These are phyloP conservation scores for Xylariaceae sp. DNA, from an alignment of 2,329 filamentous ascomycete species.

Conservation along the genomic window DNA sequence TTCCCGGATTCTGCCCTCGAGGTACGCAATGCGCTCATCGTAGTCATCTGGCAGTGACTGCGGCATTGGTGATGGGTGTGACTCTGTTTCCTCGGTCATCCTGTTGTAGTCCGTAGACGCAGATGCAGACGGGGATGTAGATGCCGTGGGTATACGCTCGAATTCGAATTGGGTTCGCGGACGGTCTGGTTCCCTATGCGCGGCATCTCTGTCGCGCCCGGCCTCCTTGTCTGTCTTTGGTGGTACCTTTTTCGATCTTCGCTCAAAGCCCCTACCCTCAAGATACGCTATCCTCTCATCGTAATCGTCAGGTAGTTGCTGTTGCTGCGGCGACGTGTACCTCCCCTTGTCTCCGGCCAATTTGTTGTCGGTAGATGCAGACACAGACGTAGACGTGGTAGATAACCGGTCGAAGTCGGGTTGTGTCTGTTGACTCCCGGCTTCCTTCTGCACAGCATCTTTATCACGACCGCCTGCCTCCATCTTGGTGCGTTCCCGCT, in stretches of 20 bases:
- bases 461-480: slow-evolving; percentile 7
- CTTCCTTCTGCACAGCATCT: neutral
- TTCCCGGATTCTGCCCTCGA: slow-evolving; percentile 39
- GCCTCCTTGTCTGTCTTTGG: slow-evolving; percentile 34
- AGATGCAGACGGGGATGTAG: neutral
- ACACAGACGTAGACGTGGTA: neutral
- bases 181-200: neutral
- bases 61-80: slow-evolving; percentile 27
- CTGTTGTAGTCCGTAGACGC: slow-evolving; percentile 16
- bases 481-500: slow-evolving; percentile 32
- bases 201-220: neutral
- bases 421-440: neutral
- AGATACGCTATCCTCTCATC: neutral
- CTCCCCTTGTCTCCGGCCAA: slow-evolving; percentile 36
- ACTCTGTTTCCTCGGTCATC: slow-evolving; percentile 37
- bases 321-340: slow-evolving; percentile 26
- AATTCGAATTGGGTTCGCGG: neutral
- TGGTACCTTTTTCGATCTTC: slow-evolving; percentile 1
- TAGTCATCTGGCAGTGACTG: slow-evolving; percentile 25
- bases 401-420: neutral
- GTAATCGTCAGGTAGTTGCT: neutral
- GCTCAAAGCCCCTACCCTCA: neutral
- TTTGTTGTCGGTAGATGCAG: neutral
- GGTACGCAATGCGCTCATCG: slow-evolving; percentile 39
- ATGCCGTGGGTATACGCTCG: neutral